These are phyloP conservation scores for Botrytis deweyae DNA, from an alignment of 2,329 filamentous ascomycete genomes.

Conservation along the genomic window DNA sequence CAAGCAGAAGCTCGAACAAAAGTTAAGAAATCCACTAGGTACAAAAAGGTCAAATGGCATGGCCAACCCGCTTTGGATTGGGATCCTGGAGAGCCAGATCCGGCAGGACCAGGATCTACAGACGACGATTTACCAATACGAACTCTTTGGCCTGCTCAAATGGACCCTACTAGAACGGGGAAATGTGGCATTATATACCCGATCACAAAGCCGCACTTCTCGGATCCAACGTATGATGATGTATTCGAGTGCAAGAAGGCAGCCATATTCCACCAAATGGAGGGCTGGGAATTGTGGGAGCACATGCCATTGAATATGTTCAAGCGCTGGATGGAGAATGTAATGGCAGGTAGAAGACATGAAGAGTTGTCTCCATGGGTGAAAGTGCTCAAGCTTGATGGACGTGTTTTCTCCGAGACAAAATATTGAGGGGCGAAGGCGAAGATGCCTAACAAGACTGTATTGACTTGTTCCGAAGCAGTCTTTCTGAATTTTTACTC, in stretches of 20 bases:
- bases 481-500: background rate
- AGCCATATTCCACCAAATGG: background rate
- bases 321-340: constrained; percentile 14
- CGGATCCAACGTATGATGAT: background rate
- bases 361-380: background rate
- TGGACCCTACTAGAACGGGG: background rate
- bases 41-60: background rate
- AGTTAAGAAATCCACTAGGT: background rate
- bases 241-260: background rate
- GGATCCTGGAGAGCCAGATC: background rate
- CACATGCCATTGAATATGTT: background rate
- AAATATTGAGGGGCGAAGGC: background rate
- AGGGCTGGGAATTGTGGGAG: background rate
- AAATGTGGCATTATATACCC: constrained; percentile 7
- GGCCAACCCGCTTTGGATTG: background rate
- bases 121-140: background rate
- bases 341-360: background rate
- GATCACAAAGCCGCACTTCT: background rate
- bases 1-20: constrained; percentile 13
- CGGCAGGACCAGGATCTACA: background rate
- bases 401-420: background rate
- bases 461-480: background rate
- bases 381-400: background rate
- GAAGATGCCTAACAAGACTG: background rate
- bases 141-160: constrained; percentile 11